phyloP scores from a whole-genome alignment of 2,329 filamentous ascomycete species.

The Rutstroemia sp. region DNA sequence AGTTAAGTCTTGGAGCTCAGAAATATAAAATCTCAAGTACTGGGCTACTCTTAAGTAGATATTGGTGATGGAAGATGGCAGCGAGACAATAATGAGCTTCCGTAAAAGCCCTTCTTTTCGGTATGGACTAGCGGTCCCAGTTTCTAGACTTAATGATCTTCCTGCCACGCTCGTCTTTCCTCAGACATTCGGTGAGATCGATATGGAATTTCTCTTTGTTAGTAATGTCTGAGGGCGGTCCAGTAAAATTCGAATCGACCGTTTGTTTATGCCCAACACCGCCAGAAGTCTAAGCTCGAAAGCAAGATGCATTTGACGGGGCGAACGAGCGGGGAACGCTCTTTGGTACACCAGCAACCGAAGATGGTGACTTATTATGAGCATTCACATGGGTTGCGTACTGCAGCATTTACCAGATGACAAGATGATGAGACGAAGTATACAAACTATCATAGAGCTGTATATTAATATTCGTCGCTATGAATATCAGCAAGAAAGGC shows the following conservation, averaged over 20 bases:
- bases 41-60: conserved; percentile 18
- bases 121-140: conserved; percentile 19
- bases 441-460: conserved; percentile 22
- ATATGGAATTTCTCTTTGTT: conserved; percentile 40
- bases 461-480: conserved; percentile 26
- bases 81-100: conserved; percentile 17
- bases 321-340: conserved; percentile 15
- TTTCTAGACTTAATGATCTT: conserved; percentile 20
- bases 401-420: conserved; percentile 13
- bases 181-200: conserved; percentile 30
- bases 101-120: conserved; percentile 20
- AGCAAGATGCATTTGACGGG: conserved; percentile 32
- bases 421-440: conserved; percentile 14
- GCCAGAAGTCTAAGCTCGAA: conserved; percentile 32
- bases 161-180: conserved; percentile 18
- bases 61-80: conserved; percentile 3
- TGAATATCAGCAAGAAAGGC: conserved; percentile 14
- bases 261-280: conserved; percentile 45
- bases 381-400: conserved; percentile 3
- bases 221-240: conserved; percentile 41
- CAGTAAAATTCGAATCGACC: conserved; percentile 31
- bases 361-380: conserved; percentile 15
- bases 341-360: conserved; percentile 1
- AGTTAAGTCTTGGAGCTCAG: conserved; percentile 17
- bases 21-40: conserved; percentile 23